Conservation (phyloP, 345 rosid species). For the Corchorus capsularis region DNA sequence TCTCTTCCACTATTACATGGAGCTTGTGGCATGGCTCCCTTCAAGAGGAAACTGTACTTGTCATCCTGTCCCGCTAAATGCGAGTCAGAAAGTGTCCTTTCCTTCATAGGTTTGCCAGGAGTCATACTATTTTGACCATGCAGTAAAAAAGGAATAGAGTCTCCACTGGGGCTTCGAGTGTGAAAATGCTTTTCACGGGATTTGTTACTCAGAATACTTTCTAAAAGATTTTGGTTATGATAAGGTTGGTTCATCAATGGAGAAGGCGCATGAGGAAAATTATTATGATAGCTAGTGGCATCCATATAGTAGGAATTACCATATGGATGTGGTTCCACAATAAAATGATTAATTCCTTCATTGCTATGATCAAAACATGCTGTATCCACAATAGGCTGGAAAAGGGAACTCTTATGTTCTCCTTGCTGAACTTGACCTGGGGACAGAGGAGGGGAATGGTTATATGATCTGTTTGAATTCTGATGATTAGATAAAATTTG, state of each 20-base stretch:
- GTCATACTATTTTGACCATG: constrained; percentile 31
- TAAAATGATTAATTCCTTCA: constrained; percentile 26
- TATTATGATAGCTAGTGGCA: constrained; percentile 37
- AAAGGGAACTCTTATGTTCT: constrained; percentile 28
- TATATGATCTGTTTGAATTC: constrained; percentile 32
- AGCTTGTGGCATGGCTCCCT: constrained; percentile 29
- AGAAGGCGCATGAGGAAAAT: constrained; percentile 33
- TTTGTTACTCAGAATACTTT: constrained; percentile 32
- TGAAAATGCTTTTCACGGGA: constrained; percentile 37
- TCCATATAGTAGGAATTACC: constrained; percentile 39
- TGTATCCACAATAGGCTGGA: constrained; percentile 24
- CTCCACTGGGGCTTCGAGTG: constrained; percentile 48
- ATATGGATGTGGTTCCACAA: constrained; percentile 24
- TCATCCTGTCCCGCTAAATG: constrained; percentile 46
- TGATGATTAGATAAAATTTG: constrained; percentile 36
- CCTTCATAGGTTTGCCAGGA: constrained; percentile 37
- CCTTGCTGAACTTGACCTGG: constrained; percentile 42
- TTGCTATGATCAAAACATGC: constrained; percentile 24
- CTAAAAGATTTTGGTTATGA: constrained; percentile 37
- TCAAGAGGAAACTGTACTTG: constrained; percentile 21
- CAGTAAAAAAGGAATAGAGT: constrained; percentile 29
- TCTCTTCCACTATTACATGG: constrained; percentile 38
- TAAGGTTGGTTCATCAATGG: constrained; percentile 38
- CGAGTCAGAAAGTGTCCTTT: constrained; percentile 60
- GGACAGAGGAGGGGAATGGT: constrained; percentile 52